Evolutionary conservation across 352 stramenopile species (phyloP).

Genomic region (Globisporangium mamillatum): DNA sequence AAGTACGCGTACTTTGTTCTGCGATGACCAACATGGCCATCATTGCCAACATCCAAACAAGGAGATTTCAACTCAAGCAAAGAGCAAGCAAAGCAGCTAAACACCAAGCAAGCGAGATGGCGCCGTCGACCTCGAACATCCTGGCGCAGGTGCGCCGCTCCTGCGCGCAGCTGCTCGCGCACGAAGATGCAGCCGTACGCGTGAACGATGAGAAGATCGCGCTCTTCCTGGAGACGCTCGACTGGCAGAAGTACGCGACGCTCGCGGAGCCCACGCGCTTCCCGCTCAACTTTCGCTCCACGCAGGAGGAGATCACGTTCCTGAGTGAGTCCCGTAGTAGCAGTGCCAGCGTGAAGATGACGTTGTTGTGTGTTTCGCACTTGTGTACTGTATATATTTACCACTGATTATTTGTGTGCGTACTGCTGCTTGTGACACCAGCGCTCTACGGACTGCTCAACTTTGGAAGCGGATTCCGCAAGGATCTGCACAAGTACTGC

Average conservation of each 20-base stretch:
- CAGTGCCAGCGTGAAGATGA: not conserved
- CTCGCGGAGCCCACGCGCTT: conserved; percentile 53
- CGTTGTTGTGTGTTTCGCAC: not conserved
- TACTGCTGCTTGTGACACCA: conserved; percentile 14
- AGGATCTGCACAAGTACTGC: conserved; percentile 72
- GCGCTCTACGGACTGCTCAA: conserved; percentile 69
- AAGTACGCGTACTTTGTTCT: not conserved
- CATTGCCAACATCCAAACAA: conserved; percentile 7
- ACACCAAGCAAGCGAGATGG: conserved; percentile 23
- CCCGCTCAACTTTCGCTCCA: conserved; percentile 71
- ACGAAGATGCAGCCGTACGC: conserved; percentile 41
- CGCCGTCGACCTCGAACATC: conserved; percentile 17
- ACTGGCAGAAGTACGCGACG: conserved; percentile 47
- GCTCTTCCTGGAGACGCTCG: conserved; percentile 48
- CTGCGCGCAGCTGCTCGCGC: conserved; percentile 45
- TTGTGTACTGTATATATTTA: not conserved
- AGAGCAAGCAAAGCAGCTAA: not conserved
- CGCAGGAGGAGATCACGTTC: conserved; percentile 78
- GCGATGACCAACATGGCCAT: not conserved
- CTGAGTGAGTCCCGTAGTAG: conserved; percentile 36
- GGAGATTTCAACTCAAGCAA: not conserved
- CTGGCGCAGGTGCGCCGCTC: conserved; percentile 51
- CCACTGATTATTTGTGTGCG: not conserved
- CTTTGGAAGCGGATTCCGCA: conserved; percentile 79
- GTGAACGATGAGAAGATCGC: conserved; percentile 48